These are phyloP conservation scores for Penicillium sp. DNA, from an alignment of 2,329 filamentous ascomycete genomes.

Conservation along the genomic window DNA sequence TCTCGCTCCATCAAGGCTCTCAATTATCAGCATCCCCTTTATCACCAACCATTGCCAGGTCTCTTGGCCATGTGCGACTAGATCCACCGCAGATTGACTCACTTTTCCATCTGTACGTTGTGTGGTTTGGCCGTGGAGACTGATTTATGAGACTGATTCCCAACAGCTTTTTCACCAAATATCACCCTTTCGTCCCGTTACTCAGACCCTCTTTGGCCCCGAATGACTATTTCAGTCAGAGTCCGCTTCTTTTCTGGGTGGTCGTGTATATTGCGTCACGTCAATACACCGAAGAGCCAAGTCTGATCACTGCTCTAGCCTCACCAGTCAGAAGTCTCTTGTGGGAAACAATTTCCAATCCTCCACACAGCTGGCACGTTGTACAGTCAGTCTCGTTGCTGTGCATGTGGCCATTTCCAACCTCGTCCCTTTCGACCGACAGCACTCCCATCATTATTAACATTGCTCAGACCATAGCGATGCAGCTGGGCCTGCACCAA, in stretches of 20 bases:
- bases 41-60: background rate
- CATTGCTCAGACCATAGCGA: conserved; percentile 17
- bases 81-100: background rate
- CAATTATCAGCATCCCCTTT: background rate
- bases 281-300: conserved; percentile 8
- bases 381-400: conserved; percentile 23
- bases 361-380: conserved; percentile 17
- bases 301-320: conserved; percentile 6
- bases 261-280: conserved; percentile 15
- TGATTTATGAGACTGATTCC: conserved; percentile 3
- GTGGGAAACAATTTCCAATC: conserved; percentile 17
- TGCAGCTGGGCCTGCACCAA: conserved; percentile 22
- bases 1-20: background rate
- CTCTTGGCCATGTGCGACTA: conserved; percentile 1
- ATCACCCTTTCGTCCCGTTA: conserved; percentile 1
- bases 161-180: conserved; percentile 1
- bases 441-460: conserved; percentile 16
- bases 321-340: conserved; percentile 11
- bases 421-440: conserved; percentile 17
- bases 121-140: background rate
- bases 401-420: conserved; percentile 26
- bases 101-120: conserved; percentile 5
- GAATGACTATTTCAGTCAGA: conserved; percentile 9
- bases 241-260: conserved; percentile 15
- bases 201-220: conserved; percentile 1